Percentiles rank a stretch among this genome's conserved stretches.
phyloP scores from a whole-genome alignment of 2,329 filamentous ascomycete genomes.

The Teratosphaeria nubilosa region DNA sequence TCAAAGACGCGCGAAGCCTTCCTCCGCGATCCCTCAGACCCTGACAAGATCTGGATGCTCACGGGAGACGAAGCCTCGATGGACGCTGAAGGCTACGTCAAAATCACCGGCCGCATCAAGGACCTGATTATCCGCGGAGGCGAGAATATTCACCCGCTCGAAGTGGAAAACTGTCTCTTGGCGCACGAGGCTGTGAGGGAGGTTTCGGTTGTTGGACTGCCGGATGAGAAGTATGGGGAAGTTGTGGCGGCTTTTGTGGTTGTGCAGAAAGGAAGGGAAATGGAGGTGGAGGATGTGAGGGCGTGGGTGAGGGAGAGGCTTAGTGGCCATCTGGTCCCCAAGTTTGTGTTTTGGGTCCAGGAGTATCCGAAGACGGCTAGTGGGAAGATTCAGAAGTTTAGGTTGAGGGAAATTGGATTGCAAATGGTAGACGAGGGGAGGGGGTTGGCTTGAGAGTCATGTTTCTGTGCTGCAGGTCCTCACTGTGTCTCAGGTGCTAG shows the following conservation, averaged over 20 bases:
- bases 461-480: no score
- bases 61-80: conserved; percentile 87
- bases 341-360: conserved; percentile 76
- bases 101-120: conserved; percentile 85
- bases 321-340: conserved; percentile 69
- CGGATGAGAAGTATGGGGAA: conserved; percentile 76
- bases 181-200: conserved; percentile 61
- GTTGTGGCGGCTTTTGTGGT: conserved; percentile 77
- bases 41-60: conserved; percentile 68
- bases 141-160: conserved; percentile 91
- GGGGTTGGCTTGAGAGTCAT: conserved; percentile 7
- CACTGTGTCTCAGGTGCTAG: no score
- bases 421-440: conserved; percentile 35
- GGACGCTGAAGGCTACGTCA: conserved; percentile 71
- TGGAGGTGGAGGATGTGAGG: conserved; percentile 47
- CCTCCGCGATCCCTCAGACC: conserved; percentile 45
- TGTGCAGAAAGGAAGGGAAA: conserved; percentile 33
- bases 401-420: conserved; percentile 58
- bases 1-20: conserved; percentile 59
- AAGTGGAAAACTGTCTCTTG: conserved; percentile 82
- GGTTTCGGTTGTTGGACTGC: conserved; percentile 72
- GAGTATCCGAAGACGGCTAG: conserved; percentile 92
- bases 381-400: conserved; percentile 95
- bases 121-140: conserved; percentile 91
- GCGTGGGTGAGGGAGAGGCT: conserved; percentile 62